Percentiles rank a stretch among this genome's conserved stretches.
Conservation (phyloP, 495 filamentous ascomycete species). For the Aspergillus wentii region DNA sequence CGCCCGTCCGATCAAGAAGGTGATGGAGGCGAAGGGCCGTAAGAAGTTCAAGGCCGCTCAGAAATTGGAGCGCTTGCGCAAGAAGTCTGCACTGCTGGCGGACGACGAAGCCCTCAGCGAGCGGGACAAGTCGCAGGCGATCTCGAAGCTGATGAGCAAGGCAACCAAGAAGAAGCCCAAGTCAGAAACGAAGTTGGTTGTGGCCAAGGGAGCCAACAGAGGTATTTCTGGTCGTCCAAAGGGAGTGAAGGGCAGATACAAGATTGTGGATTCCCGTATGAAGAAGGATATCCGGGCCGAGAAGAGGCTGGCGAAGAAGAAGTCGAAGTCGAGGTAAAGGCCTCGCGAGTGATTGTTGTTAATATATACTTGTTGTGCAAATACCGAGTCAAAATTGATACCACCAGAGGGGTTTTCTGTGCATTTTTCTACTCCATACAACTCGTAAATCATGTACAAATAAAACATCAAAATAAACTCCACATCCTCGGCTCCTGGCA, state of each 20-base stretch:
- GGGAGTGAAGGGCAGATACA: constrained; percentile 95
- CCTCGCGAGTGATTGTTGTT: not conserved
- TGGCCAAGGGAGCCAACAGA: constrained; percentile 78
- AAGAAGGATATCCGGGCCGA: constrained; percentile 96
- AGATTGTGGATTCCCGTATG: constrained; percentile 95
- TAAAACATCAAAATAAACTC: no score
- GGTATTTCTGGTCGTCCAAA: constrained; percentile 73
- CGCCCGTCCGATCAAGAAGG: constrained; percentile 98
- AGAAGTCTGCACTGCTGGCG: constrained; percentile 83
- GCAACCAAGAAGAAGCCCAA: constrained; percentile 84
- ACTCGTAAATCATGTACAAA: no score
- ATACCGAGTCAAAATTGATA: constrained; percentile 7
- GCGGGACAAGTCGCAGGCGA: constrained; percentile 86
- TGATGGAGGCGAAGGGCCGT: constrained; percentile 87
- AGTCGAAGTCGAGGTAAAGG: constrained; percentile 16
- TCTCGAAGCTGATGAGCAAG: constrained; percentile 73
- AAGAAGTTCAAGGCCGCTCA: constrained; percentile 96
- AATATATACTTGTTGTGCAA: not conserved
- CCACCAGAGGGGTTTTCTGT: no score
- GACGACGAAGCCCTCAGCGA: constrained; percentile 90
- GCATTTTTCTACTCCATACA: no score
- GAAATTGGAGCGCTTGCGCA: constrained; percentile 84
- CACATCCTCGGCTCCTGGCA: no score
- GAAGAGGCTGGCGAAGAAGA: constrained; percentile 74
- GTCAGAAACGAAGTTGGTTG: constrained; percentile 80